Evolutionary conservation across 2,329 filamentous ascomycete genomes (phyloP), one percentile per base, ranked within the genome.

Genomic region (Scleromitrula shiraiana): DNA sequence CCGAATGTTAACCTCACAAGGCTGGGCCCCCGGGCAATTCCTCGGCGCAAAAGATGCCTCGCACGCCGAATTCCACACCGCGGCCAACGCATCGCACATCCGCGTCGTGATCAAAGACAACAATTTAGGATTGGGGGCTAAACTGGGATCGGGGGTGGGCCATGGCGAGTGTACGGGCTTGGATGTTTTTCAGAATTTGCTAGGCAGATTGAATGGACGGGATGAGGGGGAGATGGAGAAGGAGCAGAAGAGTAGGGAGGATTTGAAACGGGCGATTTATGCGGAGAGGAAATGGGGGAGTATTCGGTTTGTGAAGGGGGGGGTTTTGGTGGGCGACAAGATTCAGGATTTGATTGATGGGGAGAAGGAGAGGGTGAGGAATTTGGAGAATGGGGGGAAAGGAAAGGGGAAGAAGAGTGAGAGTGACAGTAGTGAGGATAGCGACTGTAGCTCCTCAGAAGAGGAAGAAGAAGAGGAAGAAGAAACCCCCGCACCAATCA

Each of bases 121-220:
- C 64, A 94, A 83, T 59, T 78, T 95, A 36, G 93, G 93, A 2
- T 72, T 98, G 36, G 93, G 93, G 24, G 93, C 90, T 55, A 84
- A 84, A 65, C 75, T 80, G 54, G 83, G 83, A 46, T 81, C 80
- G 59, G 82, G 83, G 56, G 70, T 74, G 32, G 70, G 74, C 4
- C 82, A 88, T 55, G 77, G 68, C 56, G 79, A 87, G 62, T 80
- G 88, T 54, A 94, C 91, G 19, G 93, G 91, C 0, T 74, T 97
- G 30, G 86, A 90, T 62, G 85, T 83, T 15, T 88, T 97, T 58
- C 87, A 90, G 62, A 87, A 88, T 54, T 70, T 98, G 4, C 71
- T 98, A 17, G 90, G 91, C 19, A 76, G 93, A 46, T 69, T 98
- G 49, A 98, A 98, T 66, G 93, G 91, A 42, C 93, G 88, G 66